Evolutionary conservation across 2,329 filamentous ascomycete species (phyloP).

Genomic region (Fusarium proliferatum): DNA sequence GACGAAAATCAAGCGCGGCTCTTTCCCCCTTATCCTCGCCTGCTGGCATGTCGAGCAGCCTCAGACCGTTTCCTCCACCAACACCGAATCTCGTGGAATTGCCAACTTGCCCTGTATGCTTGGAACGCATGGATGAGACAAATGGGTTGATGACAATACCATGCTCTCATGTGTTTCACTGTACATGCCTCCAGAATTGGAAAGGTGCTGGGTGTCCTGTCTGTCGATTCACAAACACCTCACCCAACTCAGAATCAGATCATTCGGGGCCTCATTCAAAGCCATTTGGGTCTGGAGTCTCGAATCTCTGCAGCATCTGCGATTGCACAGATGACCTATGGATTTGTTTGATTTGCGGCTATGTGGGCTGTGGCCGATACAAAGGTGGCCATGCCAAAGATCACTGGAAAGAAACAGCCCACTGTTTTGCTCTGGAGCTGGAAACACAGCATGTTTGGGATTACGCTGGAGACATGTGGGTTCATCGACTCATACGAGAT

Average conservation of each 20-base stretch:
- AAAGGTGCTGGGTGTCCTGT: constrained; percentile 93
- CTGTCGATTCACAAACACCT: constrained; percentile 82
- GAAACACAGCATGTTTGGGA: constrained; percentile 98
- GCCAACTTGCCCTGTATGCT: constrained; percentile 94
- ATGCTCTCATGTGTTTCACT: constrained; percentile 98
- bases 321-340: constrained; percentile 86
- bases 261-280: constrained; percentile 61
- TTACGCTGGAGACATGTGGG: constrained; percentile 94
- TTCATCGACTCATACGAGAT: constrained; percentile 93
- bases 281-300: constrained; percentile 68
- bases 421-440: constrained; percentile 93
- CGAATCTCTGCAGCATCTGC: constrained; percentile 84
- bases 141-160: constrained; percentile 94
- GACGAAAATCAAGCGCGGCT: constrained; percentile 60
- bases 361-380: constrained; percentile 93
- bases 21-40: constrained; percentile 68
- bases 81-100: constrained; percentile 90
- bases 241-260: constrained; percentile 52
- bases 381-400: constrained; percentile 93
- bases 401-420: constrained; percentile 89
- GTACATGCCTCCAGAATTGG: constrained; percentile 96
- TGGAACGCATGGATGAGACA: constrained; percentile 98
- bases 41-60: constrained; percentile 54
- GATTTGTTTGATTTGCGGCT: constrained; percentile 95
- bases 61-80: constrained; percentile 71